Base-by-base conservation (phyloP, 768 basidiomycete species). In the Serendipita indica region DNA sequence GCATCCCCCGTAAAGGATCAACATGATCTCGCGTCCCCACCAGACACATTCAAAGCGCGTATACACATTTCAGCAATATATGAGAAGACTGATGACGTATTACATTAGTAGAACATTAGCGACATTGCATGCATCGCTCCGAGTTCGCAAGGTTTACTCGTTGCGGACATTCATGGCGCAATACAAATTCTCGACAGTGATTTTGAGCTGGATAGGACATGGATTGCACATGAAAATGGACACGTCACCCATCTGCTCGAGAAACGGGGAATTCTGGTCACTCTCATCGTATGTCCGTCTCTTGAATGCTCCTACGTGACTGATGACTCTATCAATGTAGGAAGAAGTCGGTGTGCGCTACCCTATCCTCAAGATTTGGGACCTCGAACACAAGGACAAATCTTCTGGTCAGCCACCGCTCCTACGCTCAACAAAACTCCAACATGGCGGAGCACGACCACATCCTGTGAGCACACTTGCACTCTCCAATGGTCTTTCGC, bases 221-320 rank as follows among this genome's bases (percentile, higher is more conserved):
- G 89, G 89, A 67, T 88, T 49, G 89, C 87, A 3, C 86, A 91
- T 69, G 73, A 77, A 12, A 78, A 75, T 7, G 90, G 90, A 35
- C 74, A 89, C 33, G 88, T 91, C 16, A 89, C 86, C 6, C 89
- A 92, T 66, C 83, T 96, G 82, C 76, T 78, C 0, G 92, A 94
- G 70, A 77, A 79, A 49, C 81, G 80, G 63, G 87, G 86, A 0
- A 74, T 92, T 37, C 73, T 98, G 28, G 74, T 97, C n/a, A 89
- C 90, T 2, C 75, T 98, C 22, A 94, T 93, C 30, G 91, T 92
- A 65, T 56, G 86, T 76, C 20, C 37, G 33, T 35, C 45, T 18
- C 5, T 7, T 6, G 1, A 30, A 54, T 25, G 4, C 10, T 33
- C 18, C 18, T 52, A 18, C n/a, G n/a, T 30, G 13, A 22, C 2